phyloP scores from a whole-genome alignment of 139 green algal species.

The Haematococcus sp. region DNA sequence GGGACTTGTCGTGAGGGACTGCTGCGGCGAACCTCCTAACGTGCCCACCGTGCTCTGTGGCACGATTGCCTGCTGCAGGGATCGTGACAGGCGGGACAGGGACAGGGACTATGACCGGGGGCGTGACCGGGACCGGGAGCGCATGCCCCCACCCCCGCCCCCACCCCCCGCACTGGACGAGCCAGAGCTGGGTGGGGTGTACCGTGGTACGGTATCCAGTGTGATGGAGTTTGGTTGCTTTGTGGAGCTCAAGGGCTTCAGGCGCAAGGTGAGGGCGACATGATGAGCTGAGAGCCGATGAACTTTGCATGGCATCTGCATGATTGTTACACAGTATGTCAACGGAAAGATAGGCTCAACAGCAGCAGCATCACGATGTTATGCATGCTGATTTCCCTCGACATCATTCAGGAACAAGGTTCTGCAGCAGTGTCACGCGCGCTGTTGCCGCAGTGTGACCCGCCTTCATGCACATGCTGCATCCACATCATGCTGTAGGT shows the following conservation, averaged over 20 bases:
- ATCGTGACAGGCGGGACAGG: constrained; percentile 17
- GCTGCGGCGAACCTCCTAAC: no score
- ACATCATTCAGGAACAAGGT: background rate
- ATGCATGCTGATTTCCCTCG: no score
- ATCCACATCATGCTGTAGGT: constrained; percentile 15
- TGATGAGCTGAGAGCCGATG: no score
- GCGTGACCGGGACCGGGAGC: constrained; percentile 10
- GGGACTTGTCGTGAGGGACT: no score
- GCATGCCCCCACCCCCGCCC: constrained; percentile 22
- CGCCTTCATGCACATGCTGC: no score
- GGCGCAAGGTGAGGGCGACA: constrained; percentile 33
- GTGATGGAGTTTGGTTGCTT: constrained; percentile 98
- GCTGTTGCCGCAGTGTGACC: no score
- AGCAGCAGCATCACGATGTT: no score
- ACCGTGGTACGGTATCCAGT: constrained; percentile 56
- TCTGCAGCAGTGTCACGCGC: no score
- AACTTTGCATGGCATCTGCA: no score
- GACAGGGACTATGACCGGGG: constrained; percentile 4
- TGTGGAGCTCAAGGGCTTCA: constrained; percentile 84
- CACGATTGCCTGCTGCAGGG: background rate
- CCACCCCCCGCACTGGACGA: constrained; percentile 39
- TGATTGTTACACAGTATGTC: no score
- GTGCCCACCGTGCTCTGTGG: background rate
- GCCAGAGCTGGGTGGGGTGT: constrained; percentile 76
- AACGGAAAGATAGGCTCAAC: no score